A percentile compares a stretch with the other conserved stretches of the same genome.
phyloP scores from a whole-genome alignment of 345 rosid genomes.

The Turnera subulata region DNA sequence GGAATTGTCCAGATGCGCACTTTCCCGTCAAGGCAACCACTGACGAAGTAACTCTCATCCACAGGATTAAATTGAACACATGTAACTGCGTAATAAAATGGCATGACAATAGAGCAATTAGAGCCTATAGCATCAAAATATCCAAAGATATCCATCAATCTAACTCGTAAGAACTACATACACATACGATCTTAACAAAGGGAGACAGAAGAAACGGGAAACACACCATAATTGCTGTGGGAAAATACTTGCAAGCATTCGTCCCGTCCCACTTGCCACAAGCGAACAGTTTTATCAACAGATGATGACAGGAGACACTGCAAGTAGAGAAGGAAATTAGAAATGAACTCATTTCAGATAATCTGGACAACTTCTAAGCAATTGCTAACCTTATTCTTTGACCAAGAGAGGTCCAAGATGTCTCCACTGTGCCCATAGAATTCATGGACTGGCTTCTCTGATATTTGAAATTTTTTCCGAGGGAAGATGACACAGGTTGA shows the following conservation, averaged over 20 bases:
- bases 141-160: background rate
- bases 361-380: conserved; percentile 8
- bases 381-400: conserved; percentile 36
- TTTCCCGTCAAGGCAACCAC: conserved; percentile 25
- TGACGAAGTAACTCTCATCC: conserved; percentile 16
- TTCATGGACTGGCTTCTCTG: conserved; percentile 48
- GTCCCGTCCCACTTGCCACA: conserved; percentile 49
- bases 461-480: conserved; percentile 30
- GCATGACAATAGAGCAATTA: background rate
- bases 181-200: background rate
- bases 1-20: conserved; percentile 22
- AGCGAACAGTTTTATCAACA: conserved; percentile 49
- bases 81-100: conserved; percentile 5
- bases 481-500: conserved; percentile 41
- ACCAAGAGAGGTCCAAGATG: conserved; percentile 50
- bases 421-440: conserved; percentile 45
- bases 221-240: conserved; percentile 40
- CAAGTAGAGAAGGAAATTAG: conserved; percentile 11
- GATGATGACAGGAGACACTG: conserved; percentile 49
- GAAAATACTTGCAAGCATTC: conserved; percentile 34
- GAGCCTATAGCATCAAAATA: background rate
- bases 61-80: conserved; percentile 19
- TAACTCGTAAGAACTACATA: background rate
- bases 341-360: conserved; percentile 5
- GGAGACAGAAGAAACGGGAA: background rate